A percentile compares a stretch with the other conserved stretches of the same genome.
phyloP scores from a whole-genome alignment of 2,329 filamentous ascomycete species.

The Sporothrix humicola region DNA sequence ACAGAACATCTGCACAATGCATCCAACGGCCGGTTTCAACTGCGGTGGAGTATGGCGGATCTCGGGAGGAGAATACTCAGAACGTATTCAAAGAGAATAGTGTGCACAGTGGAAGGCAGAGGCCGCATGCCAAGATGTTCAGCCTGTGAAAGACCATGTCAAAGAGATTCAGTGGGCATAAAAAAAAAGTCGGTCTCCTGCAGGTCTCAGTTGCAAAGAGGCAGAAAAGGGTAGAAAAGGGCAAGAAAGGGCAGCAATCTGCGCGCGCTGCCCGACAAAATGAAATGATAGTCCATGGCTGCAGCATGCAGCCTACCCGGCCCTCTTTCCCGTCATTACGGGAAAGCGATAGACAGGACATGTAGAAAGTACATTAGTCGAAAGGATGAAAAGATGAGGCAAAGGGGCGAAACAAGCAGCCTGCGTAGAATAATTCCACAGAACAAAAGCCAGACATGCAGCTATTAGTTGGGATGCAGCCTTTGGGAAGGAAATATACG shows the following conservation, averaged over 20 bases:
- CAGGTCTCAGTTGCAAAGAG: conserved; percentile 12
- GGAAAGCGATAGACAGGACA: not conserved
- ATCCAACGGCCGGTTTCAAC: conserved; percentile 13
- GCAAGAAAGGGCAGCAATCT: conserved; percentile 13
- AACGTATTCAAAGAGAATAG: conserved; percentile 4
- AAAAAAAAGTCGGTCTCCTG: conserved; percentile 11
- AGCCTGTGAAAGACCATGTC: not conserved
- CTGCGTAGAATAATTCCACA: conserved; percentile 24
- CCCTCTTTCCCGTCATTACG: conserved; percentile 11
- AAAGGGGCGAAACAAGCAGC: not conserved
- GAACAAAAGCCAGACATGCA: conserved; percentile 2
- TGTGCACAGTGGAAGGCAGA: not conserved
- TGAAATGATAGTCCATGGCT: not conserved
- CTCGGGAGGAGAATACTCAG: not conserved
- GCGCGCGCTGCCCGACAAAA: not conserved
- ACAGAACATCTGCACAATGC: conserved; percentile 20
- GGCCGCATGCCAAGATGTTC: not conserved
- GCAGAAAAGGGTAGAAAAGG: not conserved
- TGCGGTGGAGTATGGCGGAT: conserved; percentile 17
- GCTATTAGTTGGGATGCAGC: not conserved
- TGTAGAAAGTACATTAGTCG: not conserved
- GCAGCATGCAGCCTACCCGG: conserved; percentile 17
- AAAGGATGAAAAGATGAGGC: not conserved
- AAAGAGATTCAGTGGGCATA: not conserved
- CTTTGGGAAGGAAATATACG: too few species aligned